Conservation (phyloP, 768 basidiomycete species). For the Suillus plorans region DNA sequence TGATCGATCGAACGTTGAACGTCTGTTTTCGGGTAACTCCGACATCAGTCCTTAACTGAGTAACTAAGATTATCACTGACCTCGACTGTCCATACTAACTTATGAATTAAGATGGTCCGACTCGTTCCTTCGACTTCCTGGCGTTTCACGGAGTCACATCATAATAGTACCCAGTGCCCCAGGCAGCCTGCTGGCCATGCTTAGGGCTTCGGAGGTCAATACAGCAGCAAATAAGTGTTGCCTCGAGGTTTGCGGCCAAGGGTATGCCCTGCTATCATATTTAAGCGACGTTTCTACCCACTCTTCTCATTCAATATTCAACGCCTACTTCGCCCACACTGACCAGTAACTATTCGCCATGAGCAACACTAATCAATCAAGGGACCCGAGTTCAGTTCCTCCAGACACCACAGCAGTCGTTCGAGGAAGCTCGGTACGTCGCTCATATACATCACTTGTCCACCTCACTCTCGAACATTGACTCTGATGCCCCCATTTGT, state of each 20-base stretch:
- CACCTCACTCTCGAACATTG: background rate
- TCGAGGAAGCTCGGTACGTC: background rate
- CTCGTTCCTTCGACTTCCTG: too few species aligned
- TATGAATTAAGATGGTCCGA: too few species aligned
- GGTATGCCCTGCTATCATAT: background rate
- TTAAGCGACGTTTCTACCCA: background rate
- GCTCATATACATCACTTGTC: background rate
- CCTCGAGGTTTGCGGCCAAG: background rate
- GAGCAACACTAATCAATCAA: background rate
- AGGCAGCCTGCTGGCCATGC: too few species aligned
- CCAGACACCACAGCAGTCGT: background rate
- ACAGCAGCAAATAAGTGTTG: too few species aligned
- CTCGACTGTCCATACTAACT: too few species aligned
- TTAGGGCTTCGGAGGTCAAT: too few species aligned
- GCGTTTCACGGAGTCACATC: too few species aligned
- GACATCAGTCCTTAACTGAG: too few species aligned
- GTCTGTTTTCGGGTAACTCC: too few species aligned
- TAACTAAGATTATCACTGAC: too few species aligned
- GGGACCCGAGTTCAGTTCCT: background rate
- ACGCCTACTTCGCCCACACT: background rate
- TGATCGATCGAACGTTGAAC: too few species aligned
- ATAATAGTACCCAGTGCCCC: too few species aligned
- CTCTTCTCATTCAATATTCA: background rate
- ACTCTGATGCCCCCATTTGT: background rate
- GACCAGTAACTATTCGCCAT: background rate